These are phyloP conservation scores for Diaporthe sp. DNA, from an alignment of 2,329 filamentous ascomycete genomes.

Conservation along the genomic window DNA sequence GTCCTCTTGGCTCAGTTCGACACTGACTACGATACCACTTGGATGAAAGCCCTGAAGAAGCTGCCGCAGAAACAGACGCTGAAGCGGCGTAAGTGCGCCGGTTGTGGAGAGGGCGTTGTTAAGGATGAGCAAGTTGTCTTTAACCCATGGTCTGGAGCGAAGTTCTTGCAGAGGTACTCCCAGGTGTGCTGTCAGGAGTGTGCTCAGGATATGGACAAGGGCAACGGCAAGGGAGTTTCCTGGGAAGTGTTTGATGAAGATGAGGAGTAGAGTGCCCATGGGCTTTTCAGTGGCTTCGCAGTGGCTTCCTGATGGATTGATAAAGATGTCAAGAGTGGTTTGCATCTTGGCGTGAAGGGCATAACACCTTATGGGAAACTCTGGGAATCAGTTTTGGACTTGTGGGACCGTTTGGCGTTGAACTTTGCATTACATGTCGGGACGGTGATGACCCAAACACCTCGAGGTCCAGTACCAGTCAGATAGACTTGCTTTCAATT, in stretches of 20 bases:
- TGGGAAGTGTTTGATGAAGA: not conserved
- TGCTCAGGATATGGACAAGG: not conserved
- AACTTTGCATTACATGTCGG: not conserved
- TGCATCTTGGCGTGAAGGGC: not conserved
- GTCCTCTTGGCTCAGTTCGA: not conserved
- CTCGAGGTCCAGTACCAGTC: not conserved
- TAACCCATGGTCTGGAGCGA: not conserved
- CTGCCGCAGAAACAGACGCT: not conserved
- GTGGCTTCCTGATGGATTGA: not conserved
- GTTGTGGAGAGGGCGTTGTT: not conserved
- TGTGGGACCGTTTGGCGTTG: not conserved
- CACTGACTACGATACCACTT: not conserved
- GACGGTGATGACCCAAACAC: not conserved
- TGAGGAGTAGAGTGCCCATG: not conserved
- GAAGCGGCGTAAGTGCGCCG: not conserved
- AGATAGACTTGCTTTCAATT: not conserved
- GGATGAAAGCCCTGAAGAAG: conserved; percentile 14
- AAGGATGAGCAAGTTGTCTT: not conserved
- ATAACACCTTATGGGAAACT: not conserved
- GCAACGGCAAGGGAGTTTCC: not conserved
- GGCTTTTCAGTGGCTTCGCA: not conserved
- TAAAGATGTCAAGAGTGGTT: not conserved
- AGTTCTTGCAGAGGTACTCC: not conserved
- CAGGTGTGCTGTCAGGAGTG: conserved; percentile 24
- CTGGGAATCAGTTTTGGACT: not conserved